These are phyloP conservation scores for Ascoidea tarda DNA, from an alignment of 805 yeast genomes.

Conservation along the genomic window DNA sequence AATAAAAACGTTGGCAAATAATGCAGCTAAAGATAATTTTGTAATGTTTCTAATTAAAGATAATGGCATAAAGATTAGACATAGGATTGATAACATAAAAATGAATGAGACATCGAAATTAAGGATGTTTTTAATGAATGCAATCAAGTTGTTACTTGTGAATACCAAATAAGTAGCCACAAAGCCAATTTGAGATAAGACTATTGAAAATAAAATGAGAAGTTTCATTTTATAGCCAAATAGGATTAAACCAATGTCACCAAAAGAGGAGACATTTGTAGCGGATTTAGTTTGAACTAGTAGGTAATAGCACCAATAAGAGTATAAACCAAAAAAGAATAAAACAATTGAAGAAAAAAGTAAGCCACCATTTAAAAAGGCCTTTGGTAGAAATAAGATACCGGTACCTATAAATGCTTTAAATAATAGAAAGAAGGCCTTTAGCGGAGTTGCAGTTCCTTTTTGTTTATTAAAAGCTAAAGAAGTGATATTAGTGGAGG, in stretches of 20 bases:
- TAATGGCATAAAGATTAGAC: constrained; percentile 48
- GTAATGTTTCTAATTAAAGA: constrained; percentile 67
- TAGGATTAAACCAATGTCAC: constrained; percentile 53
- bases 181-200: constrained; percentile 65
- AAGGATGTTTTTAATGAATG: constrained; percentile 43
- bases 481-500: constrained; percentile 3
- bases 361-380: constrained; percentile 62
- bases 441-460: constrained; percentile 61
- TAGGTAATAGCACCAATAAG: constrained; percentile 68
- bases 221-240: constrained; percentile 56
- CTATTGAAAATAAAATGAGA: constrained; percentile 47
- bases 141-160: constrained; percentile 57
- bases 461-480: constrained; percentile 12
- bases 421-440: constrained; percentile 56
- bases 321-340: constrained; percentile 48
- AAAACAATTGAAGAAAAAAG: constrained; percentile 39
- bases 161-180: constrained; percentile 73
- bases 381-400: constrained; percentile 54
- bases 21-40: constrained; percentile 55
- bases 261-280: constrained; percentile 60
- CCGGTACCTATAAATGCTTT: constrained; percentile 76
- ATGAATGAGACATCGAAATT: constrained; percentile 24
- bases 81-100: constrained; percentile 37
- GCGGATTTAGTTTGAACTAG: constrained; percentile 43
- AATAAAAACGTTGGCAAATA: constrained; percentile 59